Conservation (phyloP, 108 stramenopile species). For the Discostella pseudostelligera region DNA sequence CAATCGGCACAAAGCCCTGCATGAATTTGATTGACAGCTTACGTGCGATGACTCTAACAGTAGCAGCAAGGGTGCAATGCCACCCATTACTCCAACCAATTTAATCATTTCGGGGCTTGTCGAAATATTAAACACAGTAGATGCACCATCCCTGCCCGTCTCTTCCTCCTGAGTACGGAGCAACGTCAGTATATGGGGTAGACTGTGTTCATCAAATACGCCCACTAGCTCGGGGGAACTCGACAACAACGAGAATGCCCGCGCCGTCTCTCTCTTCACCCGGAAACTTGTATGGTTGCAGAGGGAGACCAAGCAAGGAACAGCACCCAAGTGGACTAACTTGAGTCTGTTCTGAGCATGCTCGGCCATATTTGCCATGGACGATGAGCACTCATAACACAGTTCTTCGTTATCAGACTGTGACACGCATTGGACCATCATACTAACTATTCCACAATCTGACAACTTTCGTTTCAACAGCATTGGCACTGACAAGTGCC, state of each 20-base stretch:
- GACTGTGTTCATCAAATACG: slow-evolving; percentile 17
- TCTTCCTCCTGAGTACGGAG: slow-evolving; percentile 39
- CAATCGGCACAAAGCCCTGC: slow-evolving; percentile 29
- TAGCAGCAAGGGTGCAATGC: slow-evolving; percentile 15
- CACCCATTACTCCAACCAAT: slow-evolving; percentile 18
- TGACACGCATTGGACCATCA: slow-evolving; percentile 49
- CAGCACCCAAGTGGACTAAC: slow-evolving; percentile 42
- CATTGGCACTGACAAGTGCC: slow-evolving; percentile 65
- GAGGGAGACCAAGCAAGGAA: slow-evolving; percentile 20
- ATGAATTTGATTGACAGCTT: slow-evolving; percentile 18
- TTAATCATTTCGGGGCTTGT: slow-evolving; percentile 12
- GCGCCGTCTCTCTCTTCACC: slow-evolving; percentile 29
- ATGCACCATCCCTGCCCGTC: slow-evolving; percentile 21
- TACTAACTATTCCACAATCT: slow-evolving; percentile 56
- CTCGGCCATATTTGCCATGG: slow-evolving; percentile 52
- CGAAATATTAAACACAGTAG: slow-evolving; percentile 26
- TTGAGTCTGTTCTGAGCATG: slow-evolving; percentile 41
- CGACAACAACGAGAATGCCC: slow-evolving; percentile 35
- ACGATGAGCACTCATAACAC: slow-evolving; percentile 43
- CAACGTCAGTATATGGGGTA: slow-evolving; percentile 19
- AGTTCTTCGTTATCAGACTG: slow-evolving; percentile 33
- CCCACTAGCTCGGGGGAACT: slow-evolving; percentile 18
- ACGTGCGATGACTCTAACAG: slow-evolving; percentile 13
- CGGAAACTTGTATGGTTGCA: slow-evolving; percentile 16
- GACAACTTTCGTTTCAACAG: slow-evolving; percentile 58